Conservation (phyloP, 2,329 filamentous ascomycete genomes). For the Trichophyton rubrum region DNA sequence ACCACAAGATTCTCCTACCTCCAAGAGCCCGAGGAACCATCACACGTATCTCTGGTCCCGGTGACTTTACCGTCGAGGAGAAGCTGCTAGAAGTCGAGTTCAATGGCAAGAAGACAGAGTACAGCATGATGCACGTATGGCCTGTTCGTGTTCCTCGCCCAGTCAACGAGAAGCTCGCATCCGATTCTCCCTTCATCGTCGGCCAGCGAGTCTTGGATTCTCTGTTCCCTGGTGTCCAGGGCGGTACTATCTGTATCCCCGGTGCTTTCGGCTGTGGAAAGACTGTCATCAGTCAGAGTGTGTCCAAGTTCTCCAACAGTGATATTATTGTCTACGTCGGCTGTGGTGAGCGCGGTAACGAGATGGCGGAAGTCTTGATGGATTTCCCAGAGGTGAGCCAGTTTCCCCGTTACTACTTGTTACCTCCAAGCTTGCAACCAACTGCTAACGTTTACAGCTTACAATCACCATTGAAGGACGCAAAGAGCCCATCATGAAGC, state of each 20-base stretch:
- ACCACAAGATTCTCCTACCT: conserved; percentile 86
- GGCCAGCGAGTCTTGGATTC: conserved; percentile 94
- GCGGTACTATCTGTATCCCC: conserved; percentile 94
- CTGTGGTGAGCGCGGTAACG: conserved; percentile 86
- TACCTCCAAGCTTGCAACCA: neutral
- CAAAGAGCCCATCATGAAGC: conserved; percentile 99
- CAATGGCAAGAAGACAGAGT: conserved; percentile 86
- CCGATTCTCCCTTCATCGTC: conserved; percentile 84
- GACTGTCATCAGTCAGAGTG: conserved; percentile 96
- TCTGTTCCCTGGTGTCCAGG: conserved; percentile 90
- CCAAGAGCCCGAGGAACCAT: conserved; percentile 84
- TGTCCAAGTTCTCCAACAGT: conserved; percentile 99
- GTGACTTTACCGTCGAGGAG: conserved; percentile 84
- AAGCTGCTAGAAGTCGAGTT: conserved; percentile 95
- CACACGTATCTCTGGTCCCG: conserved; percentile 77
- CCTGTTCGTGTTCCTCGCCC: conserved; percentile 92
- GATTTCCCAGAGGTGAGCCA: conserved; percentile 72
- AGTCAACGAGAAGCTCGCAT: conserved; percentile 79
- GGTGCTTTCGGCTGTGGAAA: conserved; percentile 98
- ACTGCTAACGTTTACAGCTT: conserved; percentile 39
- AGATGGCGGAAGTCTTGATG: conserved; percentile 99
- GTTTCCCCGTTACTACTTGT: neutral
- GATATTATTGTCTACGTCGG: conserved; percentile 98
- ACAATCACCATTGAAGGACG: conserved; percentile 88
- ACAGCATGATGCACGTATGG: conserved; percentile 98